phyloP scores from a whole-genome alignment of 257 asterid species.

The Ajuga chamaepitys region DNA sequence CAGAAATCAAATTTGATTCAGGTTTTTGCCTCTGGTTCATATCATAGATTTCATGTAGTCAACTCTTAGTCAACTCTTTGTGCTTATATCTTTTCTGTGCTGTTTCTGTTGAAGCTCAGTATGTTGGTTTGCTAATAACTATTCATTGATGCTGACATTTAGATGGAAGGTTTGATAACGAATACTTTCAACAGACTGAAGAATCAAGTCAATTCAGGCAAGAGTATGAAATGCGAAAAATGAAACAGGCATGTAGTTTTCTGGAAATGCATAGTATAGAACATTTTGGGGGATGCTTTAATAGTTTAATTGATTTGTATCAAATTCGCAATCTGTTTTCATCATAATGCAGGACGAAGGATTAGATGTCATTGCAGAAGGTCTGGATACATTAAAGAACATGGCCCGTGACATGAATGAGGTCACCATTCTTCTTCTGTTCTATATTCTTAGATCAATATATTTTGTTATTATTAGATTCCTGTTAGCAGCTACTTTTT shows the following conservation, averaged over 20 bases:
- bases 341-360: slow-evolving; percentile 75
- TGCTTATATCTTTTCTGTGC: background rate
- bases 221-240: slow-evolving; percentile 97
- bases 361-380: slow-evolving; percentile 84
- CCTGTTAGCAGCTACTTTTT: slow-evolving; percentile 13
- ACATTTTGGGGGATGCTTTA: slow-evolving; percentile 3
- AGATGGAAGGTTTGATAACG: slow-evolving; percentile 88
- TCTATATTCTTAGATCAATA: background rate
- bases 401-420: slow-evolving; percentile 98
- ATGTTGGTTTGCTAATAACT: slow-evolving; percentile 18
- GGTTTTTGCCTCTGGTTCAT: slow-evolving; percentile 32
- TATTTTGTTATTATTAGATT: background rate
- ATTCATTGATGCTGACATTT: slow-evolving; percentile 22
- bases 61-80: background rate
- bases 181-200: slow-evolving; percentile 90
- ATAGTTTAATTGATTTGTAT: background rate
- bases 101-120: background rate
- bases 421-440: slow-evolving; percentile 36
- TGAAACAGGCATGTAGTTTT: slow-evolving; percentile 72
- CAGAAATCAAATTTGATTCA: slow-evolving; percentile 91
- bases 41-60: slow-evolving; percentile 2
- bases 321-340: background rate
- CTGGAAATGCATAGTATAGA: background rate
- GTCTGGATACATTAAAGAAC: slow-evolving; percentile 85
- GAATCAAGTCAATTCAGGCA: slow-evolving; percentile 85